Base-by-base conservation (phyloP, 1,139 yeast genomes). In the Taiozyma sp. region DNA sequence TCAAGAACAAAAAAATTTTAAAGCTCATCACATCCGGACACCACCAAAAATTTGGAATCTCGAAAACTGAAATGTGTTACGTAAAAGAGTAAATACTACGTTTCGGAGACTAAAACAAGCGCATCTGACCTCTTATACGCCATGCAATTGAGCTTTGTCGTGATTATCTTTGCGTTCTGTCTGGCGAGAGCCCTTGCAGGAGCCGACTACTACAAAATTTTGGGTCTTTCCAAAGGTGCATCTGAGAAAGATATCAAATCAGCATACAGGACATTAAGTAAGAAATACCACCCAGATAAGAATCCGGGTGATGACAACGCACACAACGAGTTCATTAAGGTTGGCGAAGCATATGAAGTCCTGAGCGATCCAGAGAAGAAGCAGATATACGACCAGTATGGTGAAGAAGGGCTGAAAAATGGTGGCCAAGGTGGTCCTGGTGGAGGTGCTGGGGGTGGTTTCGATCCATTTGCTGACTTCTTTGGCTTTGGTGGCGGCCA, bases 211-310 rank as follows among this genome's bases (percentile, higher is more conserved):
- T 73, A 71, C 66, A 74, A 68, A 62, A 71, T 84, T 5, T 74
- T 92, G n/a, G 97, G 96, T 1, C 75, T 92, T 8, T 64, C 74
- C 16, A 81, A 76, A 59, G 75, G 77, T 58, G 96, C 97, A 0
- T 77, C 77, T 49, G 96, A 88, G 28, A 84, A 80, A 60, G 92
- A 92, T 53, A 88, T 93, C 71, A 90, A 89, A 66, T 81, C 83
- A 55, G 97, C 98, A 0, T 93, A 92, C 68, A 73, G 97, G 59
- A 81, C 81, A 54, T 73, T 93, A 57, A 85, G 95, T 59, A 87
- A 91, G 67, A 89, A 88, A 64, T 91, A 81, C 68, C 99, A 93
- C 65, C 99, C 99, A 1, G 99, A 93, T 68, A 93, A 95, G 72
- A 93, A 93, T 64, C 86, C 81, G 32, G 85, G 83, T 9, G 81